Base-by-base conservation (phyloP, 73 alveolate species). In the Stentor roeselii region DNA sequence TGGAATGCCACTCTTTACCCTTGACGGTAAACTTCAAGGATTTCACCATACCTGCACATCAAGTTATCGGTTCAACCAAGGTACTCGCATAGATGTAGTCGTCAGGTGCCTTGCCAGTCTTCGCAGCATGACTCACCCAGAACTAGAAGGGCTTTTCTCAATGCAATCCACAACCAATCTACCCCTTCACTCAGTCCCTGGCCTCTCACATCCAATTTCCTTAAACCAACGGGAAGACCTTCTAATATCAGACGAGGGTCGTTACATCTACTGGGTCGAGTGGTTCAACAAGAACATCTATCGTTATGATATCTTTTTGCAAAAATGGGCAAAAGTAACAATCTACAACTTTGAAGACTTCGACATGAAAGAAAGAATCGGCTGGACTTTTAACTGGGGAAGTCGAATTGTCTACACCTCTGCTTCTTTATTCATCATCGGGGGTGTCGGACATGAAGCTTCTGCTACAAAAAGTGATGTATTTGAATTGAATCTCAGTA, bases 361-460 rank as follows among this genome's bases (percentile, higher is more conserved):
- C 27, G 74, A 58, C 27, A 31, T 31, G 15, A 21, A n/a, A 0
- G 74, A 2, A 31, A 67, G 32, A n/a, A n/a, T n/a, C n/a, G n/a
- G n/a, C 77, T 67, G 82, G 31, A 27, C n/a, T 67, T 67, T 67
- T 2, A 15, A 15, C 11, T 67, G 82, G 32, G 31, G 31, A 1
- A 67, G 82, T 2, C n/a, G 42, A 67, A 67, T 67, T 21, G 82
- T 31, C 77, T 67, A 67, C 32, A 32, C 42, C 1, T 50, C 82
- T 32, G 31, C 38, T 0, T 21, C 60, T 67, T 32, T 15, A 27
- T 15, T 67, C n/a, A 67, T 67, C 38, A 21, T 67, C 0, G 82
- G 82, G 15, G 82, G 82, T 15, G 42, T 67, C 32, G 11, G 37
- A 15, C 60, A 35, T 32, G 31, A 31, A 35, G 31, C 11, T 15